Conservation (phyloP, 2,329 filamentous ascomycete species). For the Alternaria gaisen region DNA sequence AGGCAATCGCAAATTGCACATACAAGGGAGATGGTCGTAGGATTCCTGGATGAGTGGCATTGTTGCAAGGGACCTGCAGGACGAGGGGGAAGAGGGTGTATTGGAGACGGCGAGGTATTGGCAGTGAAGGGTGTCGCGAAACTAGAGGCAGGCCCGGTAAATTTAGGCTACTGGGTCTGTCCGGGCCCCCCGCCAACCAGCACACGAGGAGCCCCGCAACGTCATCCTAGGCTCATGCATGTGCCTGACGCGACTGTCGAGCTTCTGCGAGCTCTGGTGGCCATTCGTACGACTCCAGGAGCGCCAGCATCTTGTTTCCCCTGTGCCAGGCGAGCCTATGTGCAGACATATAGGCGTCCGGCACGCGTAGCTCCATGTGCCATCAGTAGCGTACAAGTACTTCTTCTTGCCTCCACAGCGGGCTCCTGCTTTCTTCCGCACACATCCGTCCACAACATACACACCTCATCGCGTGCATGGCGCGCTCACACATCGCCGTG, state of each 20-base stretch:
- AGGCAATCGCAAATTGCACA: constrained; percentile 38
- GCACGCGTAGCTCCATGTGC: constrained; percentile 5
- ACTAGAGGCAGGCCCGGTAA: constrained; percentile 15
- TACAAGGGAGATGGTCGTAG: constrained; percentile 85
- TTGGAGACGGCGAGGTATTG: constrained; percentile 21
- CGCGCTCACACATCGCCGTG: constrained; percentile 51
- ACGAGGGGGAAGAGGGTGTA: constrained; percentile 23
- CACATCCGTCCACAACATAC: constrained; percentile 27
- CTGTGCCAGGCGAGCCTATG: neutral
- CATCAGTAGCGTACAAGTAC: constrained; percentile 14
- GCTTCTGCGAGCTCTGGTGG: neutral
- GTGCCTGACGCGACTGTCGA: neutral
- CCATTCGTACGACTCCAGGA: neutral
- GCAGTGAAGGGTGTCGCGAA: constrained; percentile 15
- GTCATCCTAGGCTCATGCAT: constrained; percentile 22
- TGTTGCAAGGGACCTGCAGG: constrained; percentile 31
- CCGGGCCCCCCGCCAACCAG: constrained; percentile 21
- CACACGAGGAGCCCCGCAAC: constrained; percentile 17
- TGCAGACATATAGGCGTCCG: neutral
- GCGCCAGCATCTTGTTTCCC: neutral
- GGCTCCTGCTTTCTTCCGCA: constrained; percentile 13
- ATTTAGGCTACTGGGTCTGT: constrained; percentile 19
- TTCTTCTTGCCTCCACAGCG: constrained; percentile 3
- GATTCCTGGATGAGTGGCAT: constrained; percentile 75
- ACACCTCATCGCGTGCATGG: constrained; percentile 42